Percentiles rank a stretch among this genome's conserved stretches.
These are phyloP conservation scores for Rhytidhysteron rufulum DNA, from an alignment of 2,329 filamentous ascomycete genomes.

Conservation along the genomic window DNA sequence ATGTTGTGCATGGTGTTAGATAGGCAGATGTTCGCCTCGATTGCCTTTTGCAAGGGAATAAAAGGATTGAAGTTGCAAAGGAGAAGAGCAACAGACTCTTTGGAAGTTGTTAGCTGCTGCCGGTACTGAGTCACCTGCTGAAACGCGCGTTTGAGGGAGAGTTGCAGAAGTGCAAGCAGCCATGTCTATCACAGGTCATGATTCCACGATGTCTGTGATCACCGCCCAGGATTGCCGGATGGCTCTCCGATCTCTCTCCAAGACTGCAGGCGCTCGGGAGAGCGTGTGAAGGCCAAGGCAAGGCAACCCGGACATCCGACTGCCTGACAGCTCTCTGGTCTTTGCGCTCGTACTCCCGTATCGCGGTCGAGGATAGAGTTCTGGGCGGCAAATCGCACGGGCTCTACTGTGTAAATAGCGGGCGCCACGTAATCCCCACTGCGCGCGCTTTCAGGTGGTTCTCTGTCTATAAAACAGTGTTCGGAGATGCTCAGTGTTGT, in stretches of 20 bases:
- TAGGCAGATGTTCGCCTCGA: not conserved
- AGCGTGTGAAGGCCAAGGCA: not conserved
- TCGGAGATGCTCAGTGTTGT: too few relatives aligned
- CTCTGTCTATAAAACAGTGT: too few relatives aligned
- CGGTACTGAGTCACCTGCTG: not conserved
- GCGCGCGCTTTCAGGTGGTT: too few relatives aligned
- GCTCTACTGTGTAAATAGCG: too few relatives aligned
- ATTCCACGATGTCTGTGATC: not conserved
- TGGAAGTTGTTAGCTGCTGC: too few relatives aligned
- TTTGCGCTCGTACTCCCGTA: not conserved
- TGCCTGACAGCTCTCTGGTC: not conserved
- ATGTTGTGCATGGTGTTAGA: not conserved
- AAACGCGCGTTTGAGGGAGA: not conserved
- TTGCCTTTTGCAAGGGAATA: not conserved
- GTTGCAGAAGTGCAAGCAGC: not conserved
- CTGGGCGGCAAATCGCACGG: too few relatives aligned
- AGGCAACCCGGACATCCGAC: not conserved
- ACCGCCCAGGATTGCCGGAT: not conserved
- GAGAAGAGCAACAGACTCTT: not conserved
- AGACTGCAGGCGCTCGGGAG: not conserved
- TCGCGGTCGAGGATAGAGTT: too few relatives aligned
- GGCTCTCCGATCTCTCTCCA: not conserved
- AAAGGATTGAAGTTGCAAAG: not conserved
- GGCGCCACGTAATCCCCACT: too few relatives aligned
- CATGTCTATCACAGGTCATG: not conserved